Conservation (phyloP, 106 monocot species). For the Agapanthus africanus region DNA sequence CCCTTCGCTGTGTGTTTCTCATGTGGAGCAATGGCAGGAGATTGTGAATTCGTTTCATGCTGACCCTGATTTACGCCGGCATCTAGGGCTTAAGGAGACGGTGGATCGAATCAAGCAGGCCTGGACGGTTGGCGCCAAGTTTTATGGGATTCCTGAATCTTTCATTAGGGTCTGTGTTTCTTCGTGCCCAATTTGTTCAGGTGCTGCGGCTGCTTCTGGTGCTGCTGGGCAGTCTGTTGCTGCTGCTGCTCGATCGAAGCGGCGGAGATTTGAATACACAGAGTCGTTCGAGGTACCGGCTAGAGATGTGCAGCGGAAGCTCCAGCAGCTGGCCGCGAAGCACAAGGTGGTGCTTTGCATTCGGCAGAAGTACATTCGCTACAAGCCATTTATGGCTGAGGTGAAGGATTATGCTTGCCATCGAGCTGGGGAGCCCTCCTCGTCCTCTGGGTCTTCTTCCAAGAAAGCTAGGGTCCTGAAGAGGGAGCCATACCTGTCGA, state of each 20-base stretch:
- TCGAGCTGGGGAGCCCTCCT: constrained; percentile 81
- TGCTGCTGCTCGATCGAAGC: constrained; percentile 33
- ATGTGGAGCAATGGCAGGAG: constrained; percentile 79
- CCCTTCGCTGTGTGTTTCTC: constrained; percentile 64
- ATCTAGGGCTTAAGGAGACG: constrained; percentile 93
- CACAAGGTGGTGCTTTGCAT: constrained; percentile 98
- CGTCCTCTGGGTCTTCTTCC: constrained; percentile 24
- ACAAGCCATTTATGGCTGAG: constrained; percentile 98
- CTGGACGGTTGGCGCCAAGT: constrained; percentile 97
- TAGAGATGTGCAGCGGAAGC: constrained; percentile 56
- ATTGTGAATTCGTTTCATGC: constrained; percentile 69
- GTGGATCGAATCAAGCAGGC: constrained; percentile 88
- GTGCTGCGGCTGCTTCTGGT: constrained; percentile 7
- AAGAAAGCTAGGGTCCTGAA: constrained; percentile 78
- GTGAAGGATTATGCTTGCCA: constrained; percentile 99
- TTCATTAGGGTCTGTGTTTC: constrained; percentile 81
- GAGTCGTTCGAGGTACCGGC: constrained; percentile 94
- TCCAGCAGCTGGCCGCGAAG: constrained; percentile 89
- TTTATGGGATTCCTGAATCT: constrained; percentile 93
- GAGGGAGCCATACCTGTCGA: constrained; percentile 91
- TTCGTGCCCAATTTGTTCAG: constrained; percentile 62
- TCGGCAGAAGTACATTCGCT: constrained; percentile 89
- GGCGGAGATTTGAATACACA: constrained; percentile 87
- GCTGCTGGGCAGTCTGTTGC: constrained; percentile 2
- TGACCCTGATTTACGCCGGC: constrained; percentile 80